A percentile compares a stretch with the other conserved stretches of the same genome.
Evolutionary conservation across 176 grass and related monocot genomes (phyloP).

Genomic region (Oryza glaberrima): DNA sequence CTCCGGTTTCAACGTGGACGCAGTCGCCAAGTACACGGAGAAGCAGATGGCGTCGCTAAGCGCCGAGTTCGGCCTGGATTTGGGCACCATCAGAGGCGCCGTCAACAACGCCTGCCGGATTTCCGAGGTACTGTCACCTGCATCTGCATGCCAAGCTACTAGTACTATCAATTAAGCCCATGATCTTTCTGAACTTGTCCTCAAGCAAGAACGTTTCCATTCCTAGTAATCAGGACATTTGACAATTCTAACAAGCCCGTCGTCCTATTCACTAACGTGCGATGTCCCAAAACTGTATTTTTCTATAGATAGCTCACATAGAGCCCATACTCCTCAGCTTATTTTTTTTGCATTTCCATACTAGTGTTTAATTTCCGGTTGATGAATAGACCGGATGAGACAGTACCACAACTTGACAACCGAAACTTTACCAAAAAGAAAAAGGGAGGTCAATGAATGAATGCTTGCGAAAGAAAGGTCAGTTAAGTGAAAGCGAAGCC

Average conservation of each 20-base stretch:
- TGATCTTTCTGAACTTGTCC: not conserved
- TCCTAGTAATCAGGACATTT: not conserved
- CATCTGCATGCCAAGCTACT: not conserved
- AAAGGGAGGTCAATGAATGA: conserved; percentile 15
- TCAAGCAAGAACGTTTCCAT: not conserved
- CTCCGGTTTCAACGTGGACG: conserved; percentile 79
- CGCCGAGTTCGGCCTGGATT: conserved; percentile 61
- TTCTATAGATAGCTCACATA: not conserved
- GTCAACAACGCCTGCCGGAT: conserved; percentile 87
- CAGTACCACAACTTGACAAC: not conserved
- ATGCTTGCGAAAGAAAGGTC: not conserved
- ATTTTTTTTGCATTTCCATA: not conserved
- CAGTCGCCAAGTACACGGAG: conserved; percentile 75
- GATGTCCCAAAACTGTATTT: not conserved
- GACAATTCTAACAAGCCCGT: not conserved
- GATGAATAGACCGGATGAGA: conserved; percentile 22
- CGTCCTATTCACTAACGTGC: not conserved
- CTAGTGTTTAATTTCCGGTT: not conserved
- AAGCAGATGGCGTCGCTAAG: conserved; percentile 78
- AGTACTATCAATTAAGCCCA: not conserved
- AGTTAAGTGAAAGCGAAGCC: conserved; percentile 44
- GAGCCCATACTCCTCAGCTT: not conserved
- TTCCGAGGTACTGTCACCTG: conserved; percentile 60
- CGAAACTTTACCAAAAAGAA: conserved; percentile 27
- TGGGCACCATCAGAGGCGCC: conserved; percentile 70